These are phyloP conservation scores for Fusarium napiforme DNA, from an alignment of 2,329 filamentous ascomycete species.

Conservation along the genomic window DNA sequence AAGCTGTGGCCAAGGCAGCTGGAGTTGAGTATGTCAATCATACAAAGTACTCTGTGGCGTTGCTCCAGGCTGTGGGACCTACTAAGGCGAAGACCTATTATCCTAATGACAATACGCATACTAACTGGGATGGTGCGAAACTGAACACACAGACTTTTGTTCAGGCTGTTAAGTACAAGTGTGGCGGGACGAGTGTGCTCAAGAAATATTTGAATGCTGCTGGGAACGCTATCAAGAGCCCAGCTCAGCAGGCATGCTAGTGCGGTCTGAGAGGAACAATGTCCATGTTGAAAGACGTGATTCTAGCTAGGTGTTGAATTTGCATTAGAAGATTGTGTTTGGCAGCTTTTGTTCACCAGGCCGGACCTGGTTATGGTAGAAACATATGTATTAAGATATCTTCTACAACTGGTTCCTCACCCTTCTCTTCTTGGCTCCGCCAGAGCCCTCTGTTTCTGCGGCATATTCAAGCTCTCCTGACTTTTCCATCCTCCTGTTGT, in stretches of 20 bases:
- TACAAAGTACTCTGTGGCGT: neutral
- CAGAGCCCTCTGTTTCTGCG: fast-evolving
- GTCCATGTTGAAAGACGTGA: no score
- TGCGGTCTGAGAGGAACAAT: no score
- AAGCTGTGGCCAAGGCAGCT: neutral
- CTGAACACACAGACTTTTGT: neutral
- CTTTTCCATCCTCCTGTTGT: neutral
- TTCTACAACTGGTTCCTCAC: neutral
- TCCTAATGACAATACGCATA: neutral
- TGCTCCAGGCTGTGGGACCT: neutral
- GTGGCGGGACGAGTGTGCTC: neutral
- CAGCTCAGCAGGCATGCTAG: neutral
- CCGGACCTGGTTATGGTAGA: no score
- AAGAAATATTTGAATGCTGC: neutral
- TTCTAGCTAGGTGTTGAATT: no score
- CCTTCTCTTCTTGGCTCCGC: fast-evolving
- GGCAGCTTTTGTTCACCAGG: no score
- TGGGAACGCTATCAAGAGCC: neutral
- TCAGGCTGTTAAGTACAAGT: neutral
- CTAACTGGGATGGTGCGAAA: neutral
- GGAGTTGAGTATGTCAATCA: neutral
- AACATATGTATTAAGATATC: no score
- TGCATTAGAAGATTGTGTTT: no score
- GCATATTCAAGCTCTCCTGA: neutral
- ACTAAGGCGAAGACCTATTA: fast-evolving